phyloP scores from a whole-genome alignment of 768 basidiomycete species.

The Polyporus arcularius region DNA sequence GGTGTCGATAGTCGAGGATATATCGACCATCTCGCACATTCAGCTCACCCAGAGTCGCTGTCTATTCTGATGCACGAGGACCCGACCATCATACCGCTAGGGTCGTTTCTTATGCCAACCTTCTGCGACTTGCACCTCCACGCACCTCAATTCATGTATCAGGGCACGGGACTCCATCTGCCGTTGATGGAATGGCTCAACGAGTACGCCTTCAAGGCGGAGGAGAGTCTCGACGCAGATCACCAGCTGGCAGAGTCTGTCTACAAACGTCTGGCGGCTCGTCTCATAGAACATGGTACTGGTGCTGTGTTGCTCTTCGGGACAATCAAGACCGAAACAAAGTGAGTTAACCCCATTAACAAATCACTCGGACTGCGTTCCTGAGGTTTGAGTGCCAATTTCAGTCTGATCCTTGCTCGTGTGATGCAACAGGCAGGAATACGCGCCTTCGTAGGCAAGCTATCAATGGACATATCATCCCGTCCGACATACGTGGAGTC shows the following conservation, averaged over 20 bases:
- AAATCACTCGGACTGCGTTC: neutral
- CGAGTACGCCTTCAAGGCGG: conserved; percentile 80
- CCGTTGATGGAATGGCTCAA: conserved; percentile 86
- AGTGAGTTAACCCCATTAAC: conserved; percentile 51
- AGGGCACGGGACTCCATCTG: conserved; percentile 83
- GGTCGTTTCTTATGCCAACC: conserved; percentile 73
- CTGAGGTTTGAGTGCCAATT: neutral
- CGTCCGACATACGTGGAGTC: conserved; percentile 71
- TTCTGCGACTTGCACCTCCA: conserved; percentile 87
- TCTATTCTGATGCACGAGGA: conserved; percentile 27
- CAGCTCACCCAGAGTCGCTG: conserved; percentile 36
- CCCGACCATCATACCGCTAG: conserved; percentile 41
- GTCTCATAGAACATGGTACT: conserved; percentile 76
- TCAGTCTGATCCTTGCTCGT: conserved; percentile 75
- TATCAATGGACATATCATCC: conserved; percentile 86
- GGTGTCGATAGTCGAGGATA: conserved; percentile 43
- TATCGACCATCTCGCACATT: conserved; percentile 51
- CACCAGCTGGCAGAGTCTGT: conserved; percentile 61
- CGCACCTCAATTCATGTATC: conserved; percentile 87
- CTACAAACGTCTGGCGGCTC: conserved; percentile 62
- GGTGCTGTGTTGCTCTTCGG: conserved; percentile 80
- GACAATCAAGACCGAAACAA: conserved; percentile 79
- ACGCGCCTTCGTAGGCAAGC: conserved; percentile 83
- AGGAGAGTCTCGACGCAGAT: conserved; percentile 70
- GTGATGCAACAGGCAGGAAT: conserved; percentile 72